Percentiles rank a stretch among this genome's conserved stretches.
Evolutionary conservation across 305 asterid genomes (phyloP).

Genomic region (Salvia sclarea): DNA sequence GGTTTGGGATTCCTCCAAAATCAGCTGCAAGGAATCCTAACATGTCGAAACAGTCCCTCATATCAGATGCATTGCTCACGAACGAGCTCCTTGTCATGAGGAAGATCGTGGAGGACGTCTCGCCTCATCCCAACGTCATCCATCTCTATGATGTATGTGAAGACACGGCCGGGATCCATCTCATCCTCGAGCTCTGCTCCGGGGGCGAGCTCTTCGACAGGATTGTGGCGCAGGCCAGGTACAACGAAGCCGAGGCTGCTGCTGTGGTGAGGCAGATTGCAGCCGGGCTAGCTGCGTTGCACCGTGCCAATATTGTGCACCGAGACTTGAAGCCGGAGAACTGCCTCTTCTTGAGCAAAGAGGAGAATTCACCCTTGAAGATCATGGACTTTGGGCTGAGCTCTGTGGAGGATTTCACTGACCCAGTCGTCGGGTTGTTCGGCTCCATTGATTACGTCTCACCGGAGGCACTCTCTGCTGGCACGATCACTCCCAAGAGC

Average conservation of each 20-base stretch:
- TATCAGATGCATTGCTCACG: constrained; percentile 64
- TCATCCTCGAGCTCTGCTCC: constrained; percentile 69
- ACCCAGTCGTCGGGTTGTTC: constrained; percentile 79
- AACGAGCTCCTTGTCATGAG: constrained; percentile 88
- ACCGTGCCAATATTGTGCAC: constrained; percentile 60
- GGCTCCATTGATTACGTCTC: constrained; percentile 86
- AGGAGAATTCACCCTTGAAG: constrained; percentile 67
- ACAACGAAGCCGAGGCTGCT: constrained; percentile 68
- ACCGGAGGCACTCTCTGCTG: constrained; percentile 70
- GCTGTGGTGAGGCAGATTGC: constrained; percentile 70
- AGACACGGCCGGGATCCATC: constrained; percentile 61
- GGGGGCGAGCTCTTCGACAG: constrained; percentile 83
- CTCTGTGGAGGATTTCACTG: constrained; percentile 71
- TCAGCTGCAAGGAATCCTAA: too few relatives aligned
- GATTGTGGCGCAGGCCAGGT: constrained; percentile 70
- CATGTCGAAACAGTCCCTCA: constrained; percentile 45
- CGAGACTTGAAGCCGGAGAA: constrained; percentile 89
- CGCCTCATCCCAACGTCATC: constrained; percentile 81
- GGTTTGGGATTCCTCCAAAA: constrained; percentile 50
- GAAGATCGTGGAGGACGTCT: constrained; percentile 72
- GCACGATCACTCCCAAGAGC: constrained; percentile 50
- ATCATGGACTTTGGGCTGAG: constrained; percentile 87
- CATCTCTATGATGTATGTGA: constrained; percentile 74
- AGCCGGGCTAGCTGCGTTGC: constrained; percentile 60
- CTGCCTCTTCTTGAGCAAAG: constrained; percentile 63